phyloP scores from a whole-genome alignment of 306 rosid genomes.

The Dryas octopetala region DNA sequence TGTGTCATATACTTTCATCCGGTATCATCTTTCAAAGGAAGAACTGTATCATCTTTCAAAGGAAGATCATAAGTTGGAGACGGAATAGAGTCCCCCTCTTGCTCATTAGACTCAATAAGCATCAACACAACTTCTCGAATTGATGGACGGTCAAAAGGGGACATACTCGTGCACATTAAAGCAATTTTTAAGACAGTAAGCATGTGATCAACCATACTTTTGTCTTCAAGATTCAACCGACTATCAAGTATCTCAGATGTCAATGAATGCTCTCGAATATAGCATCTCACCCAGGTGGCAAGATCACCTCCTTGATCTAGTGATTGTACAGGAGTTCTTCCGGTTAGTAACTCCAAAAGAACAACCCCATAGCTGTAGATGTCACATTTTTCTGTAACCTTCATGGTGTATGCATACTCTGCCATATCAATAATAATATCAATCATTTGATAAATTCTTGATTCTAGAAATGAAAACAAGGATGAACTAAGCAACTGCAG shows the following conservation, averaged over 20 bases:
- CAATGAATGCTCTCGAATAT: conserved; percentile 54
- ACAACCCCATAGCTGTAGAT: conserved; percentile 94
- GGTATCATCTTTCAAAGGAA: conserved; percentile 37
- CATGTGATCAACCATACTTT: conserved; percentile 63
- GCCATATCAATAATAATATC: conserved; percentile 26
- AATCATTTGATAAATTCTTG: background rate
- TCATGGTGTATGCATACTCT: conserved; percentile 99
- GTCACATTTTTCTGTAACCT: conserved; percentile 94
- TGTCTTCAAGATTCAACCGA: conserved; percentile 65
- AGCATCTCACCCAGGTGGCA: conserved; percentile 66
- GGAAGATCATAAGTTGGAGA: conserved; percentile 51
- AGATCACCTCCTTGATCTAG: conserved; percentile 91
- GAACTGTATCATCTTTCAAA: conserved; percentile 43
- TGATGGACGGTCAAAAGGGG: conserved; percentile 72
- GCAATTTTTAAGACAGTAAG: conserved; percentile 77
- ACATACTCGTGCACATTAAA: conserved; percentile 63
- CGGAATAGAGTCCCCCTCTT: conserved; percentile 44
- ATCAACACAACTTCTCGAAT: conserved; percentile 78
- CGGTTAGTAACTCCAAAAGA: conserved; percentile 84
- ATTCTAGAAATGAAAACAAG: too few species aligned
- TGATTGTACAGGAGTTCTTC: conserved; percentile 88
- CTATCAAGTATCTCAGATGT: conserved; percentile 62
- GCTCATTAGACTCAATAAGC: conserved; percentile 76
- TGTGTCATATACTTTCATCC: conserved; percentile 30
- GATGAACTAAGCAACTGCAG: background rate